A percentile compares a stretch with the other conserved stretches of the same genome.
Conservation (phyloP, 208 protist species). For the Trypanosoma conorhini region DNA sequence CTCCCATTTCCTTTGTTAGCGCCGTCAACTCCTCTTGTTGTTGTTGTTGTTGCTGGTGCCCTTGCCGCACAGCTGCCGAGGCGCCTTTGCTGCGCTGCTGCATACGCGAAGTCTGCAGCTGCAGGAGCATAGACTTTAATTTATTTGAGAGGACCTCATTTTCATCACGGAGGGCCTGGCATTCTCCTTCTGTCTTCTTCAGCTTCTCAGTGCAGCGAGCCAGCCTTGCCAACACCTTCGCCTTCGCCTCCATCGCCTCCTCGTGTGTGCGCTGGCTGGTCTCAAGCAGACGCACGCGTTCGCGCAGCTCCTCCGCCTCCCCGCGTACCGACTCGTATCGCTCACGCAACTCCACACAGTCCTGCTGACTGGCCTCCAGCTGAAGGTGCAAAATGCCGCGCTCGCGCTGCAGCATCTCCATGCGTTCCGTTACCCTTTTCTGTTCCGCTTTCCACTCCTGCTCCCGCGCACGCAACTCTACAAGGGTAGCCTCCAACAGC, state of each 20-base stretch:
- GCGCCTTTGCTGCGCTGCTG: slow-evolving; percentile 8
- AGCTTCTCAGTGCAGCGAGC: slow-evolving; percentile 20
- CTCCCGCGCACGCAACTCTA: slow-evolving; percentile 6
- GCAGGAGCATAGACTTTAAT: slow-evolving; percentile 28
- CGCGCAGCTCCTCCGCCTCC: slow-evolving; percentile 21
- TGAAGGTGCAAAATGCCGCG: slow-evolving; percentile 16
- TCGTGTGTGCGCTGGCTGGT: slow-evolving; percentile 17
- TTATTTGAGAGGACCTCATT: slow-evolving; percentile 28
- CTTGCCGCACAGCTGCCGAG: background rate
- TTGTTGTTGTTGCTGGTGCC: slow-evolving; percentile 17
- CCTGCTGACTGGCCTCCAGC: slow-evolving; percentile 24
- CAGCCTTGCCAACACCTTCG: slow-evolving; percentile 7
- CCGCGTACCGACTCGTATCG: slow-evolving; percentile 16
- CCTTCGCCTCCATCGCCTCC: slow-evolving; percentile 12
- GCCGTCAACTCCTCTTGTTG: slow-evolving; percentile 16
- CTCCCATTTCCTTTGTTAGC: slow-evolving; percentile 22
- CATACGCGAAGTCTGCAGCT: slow-evolving; percentile 33
- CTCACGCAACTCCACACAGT: slow-evolving; percentile 31
- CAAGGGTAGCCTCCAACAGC: slow-evolving; percentile 11
- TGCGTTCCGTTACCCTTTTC: slow-evolving; percentile 3
- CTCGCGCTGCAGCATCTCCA: slow-evolving; percentile 22
- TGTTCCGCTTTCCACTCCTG: slow-evolving; percentile 4
- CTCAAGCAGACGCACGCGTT: slow-evolving; percentile 13
- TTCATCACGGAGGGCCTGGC: slow-evolving; percentile 21
- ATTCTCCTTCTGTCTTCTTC: slow-evolving; percentile 25